phyloP scores from a whole-genome alignment of 805 yeast species.

The Spathaspora sp. region DNA sequence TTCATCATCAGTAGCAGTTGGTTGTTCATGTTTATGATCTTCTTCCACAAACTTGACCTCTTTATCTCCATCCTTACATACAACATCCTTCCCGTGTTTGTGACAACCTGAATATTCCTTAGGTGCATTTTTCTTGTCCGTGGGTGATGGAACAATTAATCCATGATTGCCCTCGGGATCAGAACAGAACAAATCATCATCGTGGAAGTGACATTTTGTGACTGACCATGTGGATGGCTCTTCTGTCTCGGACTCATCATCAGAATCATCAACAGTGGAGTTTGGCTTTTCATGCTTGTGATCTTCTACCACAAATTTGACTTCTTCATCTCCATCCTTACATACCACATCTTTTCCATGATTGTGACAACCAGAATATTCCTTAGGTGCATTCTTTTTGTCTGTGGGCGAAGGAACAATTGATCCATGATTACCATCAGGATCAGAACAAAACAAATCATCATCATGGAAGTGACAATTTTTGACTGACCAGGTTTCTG shows the following conservation, averaged over 20 bases:
- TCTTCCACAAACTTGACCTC: slow-evolving; percentile 13
- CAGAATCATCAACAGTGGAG: too few relatives aligned
- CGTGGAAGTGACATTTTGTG: slow-evolving; percentile 21
- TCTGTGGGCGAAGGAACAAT: slow-evolving; percentile 17
- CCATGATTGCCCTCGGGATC: slow-evolving; percentile 21
- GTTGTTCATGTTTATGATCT: too few relatives aligned
- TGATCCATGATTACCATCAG: slow-evolving; percentile 18
- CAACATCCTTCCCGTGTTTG: slow-evolving; percentile 13
- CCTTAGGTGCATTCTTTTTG: slow-evolving; percentile 9
- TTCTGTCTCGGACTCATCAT: too few relatives aligned
- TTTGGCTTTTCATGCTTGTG: too few relatives aligned
- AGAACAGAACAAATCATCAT: slow-evolving; percentile 13
- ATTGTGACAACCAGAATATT: slow-evolving; percentile 17
- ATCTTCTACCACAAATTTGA: slow-evolving; percentile 10
- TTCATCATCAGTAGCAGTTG: too few relatives aligned
- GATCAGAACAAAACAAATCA: slow-evolving; percentile 16
- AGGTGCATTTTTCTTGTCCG: slow-evolving; percentile 11
- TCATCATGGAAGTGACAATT: slow-evolving; percentile 21
- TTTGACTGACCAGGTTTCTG: slow-evolving; percentile 5
- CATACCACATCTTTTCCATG: slow-evolving; percentile 17
- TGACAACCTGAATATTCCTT: slow-evolving; percentile 17
- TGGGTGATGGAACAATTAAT: slow-evolving; percentile 16
- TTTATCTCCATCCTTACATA: slow-evolving; percentile 12
- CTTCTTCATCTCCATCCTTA: slow-evolving; percentile 12
- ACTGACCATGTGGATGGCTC: background rate